Evolutionary conservation across 2,329 filamentous ascomycete species (phyloP), one percentile per base, ranked within the genome.

Genomic region (Sporothrix sp.): DNA sequence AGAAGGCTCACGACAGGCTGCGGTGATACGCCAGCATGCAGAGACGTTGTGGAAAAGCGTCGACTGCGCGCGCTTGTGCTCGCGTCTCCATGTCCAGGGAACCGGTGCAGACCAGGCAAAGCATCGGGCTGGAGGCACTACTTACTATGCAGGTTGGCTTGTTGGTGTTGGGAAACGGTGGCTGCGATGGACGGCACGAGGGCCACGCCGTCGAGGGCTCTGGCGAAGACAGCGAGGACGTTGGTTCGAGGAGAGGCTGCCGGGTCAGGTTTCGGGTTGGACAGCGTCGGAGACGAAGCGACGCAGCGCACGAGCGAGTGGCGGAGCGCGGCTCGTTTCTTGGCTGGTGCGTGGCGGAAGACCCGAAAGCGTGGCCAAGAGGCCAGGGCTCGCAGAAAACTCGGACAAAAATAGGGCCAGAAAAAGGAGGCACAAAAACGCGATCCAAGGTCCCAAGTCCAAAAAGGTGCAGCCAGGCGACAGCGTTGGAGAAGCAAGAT

Each of bases 281-380:
- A 46, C 37, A 37, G 16, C 45, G 47, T 47, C 44, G 40, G 50
- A 51, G 42, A 37, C 50, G 44, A 43, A 48, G 38, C 44, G 44
- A 37, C 44, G 48, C 21, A 48, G 23, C 39, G 50, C 30, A 30
- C 21, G 40, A 46, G 18, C 13, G 55, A 53, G 53, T 57, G 56
- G 56, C 52, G 52, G 52, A 50, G 55, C 44, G 37, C 52, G 23
- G 35, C 33, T 52, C 20, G 38, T 43, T 53, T 48, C 30, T 38
- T 38, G 36, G 23, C 27, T 35, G 30, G 11, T 18, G 33, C 16
- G 47, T 30, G 38, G 46, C 43, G 43, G 27, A 27, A 21, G 50
- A 38, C 50, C 50, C 50, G 37, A 48, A 44, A 36, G 18, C 13
- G 44, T 16, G 33, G 44, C 50, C 50, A 52, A 28, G 44, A 48